Evolutionary conservation across 371 early-diverging fungal species (phyloP).

Genomic region (Zopfochytrium polystomum): DNA sequence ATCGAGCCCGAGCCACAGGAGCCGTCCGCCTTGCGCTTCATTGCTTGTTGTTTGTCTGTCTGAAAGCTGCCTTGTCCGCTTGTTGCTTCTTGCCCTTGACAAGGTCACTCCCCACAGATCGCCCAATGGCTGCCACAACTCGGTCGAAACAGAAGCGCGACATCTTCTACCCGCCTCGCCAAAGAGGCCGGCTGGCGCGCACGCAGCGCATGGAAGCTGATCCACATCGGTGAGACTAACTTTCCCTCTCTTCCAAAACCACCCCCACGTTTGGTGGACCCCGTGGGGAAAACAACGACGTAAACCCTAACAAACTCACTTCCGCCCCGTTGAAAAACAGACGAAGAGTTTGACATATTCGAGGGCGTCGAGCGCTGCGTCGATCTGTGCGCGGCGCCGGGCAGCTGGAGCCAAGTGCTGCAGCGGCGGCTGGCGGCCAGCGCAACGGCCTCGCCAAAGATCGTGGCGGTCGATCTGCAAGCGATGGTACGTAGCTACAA

Average conservation of each 20-base stretch:
- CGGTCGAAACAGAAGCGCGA: slow-evolving; percentile 58
- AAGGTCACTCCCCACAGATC: too few relatives aligned
- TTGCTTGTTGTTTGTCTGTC: too few relatives aligned
- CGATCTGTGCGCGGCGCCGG: slow-evolving; percentile 99
- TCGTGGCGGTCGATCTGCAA: slow-evolving; percentile 98
- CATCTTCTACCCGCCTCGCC: slow-evolving; percentile 93
- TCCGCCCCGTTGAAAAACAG: slow-evolving; percentile 34
- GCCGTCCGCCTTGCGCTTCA: too few relatives aligned
- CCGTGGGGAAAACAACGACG: neutral
- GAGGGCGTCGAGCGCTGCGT: slow-evolving; percentile 88
- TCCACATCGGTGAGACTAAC: slow-evolving; percentile 87
- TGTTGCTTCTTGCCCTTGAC: too few relatives aligned
- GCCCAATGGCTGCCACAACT: too few relatives aligned
- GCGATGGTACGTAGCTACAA: too few relatives aligned
- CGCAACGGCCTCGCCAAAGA: slow-evolving; percentile 51
- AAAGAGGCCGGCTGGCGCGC: slow-evolving; percentile 95
- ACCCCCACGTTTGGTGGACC: too few relatives aligned
- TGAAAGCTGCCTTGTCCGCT: too few relatives aligned
- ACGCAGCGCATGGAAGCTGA: slow-evolving; percentile 94
- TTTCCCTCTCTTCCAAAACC: too few relatives aligned
- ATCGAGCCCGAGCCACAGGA: too few relatives aligned
- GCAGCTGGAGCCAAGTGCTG: slow-evolving; percentile 98
- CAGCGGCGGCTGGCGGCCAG: slow-evolving; percentile 31
- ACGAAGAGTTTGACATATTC: slow-evolving; percentile 91
- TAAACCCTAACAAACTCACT: neutral